These are phyloP conservation scores for Penicillium maclennaniae DNA, from an alignment of 495 filamentous ascomycete genomes.

Conservation along the genomic window DNA sequence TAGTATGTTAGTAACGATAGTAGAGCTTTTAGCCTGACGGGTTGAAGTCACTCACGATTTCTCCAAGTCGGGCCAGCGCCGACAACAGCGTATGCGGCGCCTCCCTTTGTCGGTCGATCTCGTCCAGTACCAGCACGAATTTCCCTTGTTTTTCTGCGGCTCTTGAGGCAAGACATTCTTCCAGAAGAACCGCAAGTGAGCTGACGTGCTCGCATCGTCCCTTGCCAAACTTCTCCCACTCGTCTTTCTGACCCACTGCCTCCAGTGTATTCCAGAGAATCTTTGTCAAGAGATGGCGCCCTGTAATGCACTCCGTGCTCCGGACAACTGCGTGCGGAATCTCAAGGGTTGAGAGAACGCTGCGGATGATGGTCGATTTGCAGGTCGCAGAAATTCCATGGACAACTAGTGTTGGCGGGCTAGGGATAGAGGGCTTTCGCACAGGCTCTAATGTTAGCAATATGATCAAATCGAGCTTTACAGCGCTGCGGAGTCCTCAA, in stretches of 20 bases:
- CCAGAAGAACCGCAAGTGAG: slow-evolving; percentile 65
- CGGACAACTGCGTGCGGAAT: slow-evolving; percentile 68
- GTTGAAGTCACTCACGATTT: slow-evolving; percentile 55
- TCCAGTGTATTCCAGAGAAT: slow-evolving; percentile 44
- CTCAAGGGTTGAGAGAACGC: slow-evolving; percentile 53
- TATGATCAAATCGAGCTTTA: neutral
- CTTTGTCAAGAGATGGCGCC: slow-evolving; percentile 74
- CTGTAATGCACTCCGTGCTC: slow-evolving; percentile 83
- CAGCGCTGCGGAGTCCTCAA: neutral
- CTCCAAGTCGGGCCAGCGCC: slow-evolving; percentile 73
- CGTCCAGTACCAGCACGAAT: slow-evolving; percentile 85
- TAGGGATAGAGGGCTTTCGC: slow-evolving; percentile 37
- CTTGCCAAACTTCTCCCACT: slow-evolving; percentile 42
- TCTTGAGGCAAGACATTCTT: slow-evolving; percentile 42
- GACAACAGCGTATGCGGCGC: slow-evolving; percentile 74
- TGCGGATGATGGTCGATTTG: slow-evolving; percentile 67
- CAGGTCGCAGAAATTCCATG: slow-evolving; percentile 92
- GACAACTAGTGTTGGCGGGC: slow-evolving; percentile 62
- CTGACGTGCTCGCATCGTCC: slow-evolving; percentile 74
- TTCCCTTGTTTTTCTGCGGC: slow-evolving; percentile 33
- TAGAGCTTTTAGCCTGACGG: neutral
- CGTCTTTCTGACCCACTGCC: slow-evolving; percentile 35
- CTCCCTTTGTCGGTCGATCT: slow-evolving; percentile 85
- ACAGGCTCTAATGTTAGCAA: neutral
- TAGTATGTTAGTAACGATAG: slow-evolving; percentile 13